These are phyloP conservation scores for Beta macrorhiza DNA, from an alignment of 179 eudicot species.

Conservation along the genomic window DNA sequence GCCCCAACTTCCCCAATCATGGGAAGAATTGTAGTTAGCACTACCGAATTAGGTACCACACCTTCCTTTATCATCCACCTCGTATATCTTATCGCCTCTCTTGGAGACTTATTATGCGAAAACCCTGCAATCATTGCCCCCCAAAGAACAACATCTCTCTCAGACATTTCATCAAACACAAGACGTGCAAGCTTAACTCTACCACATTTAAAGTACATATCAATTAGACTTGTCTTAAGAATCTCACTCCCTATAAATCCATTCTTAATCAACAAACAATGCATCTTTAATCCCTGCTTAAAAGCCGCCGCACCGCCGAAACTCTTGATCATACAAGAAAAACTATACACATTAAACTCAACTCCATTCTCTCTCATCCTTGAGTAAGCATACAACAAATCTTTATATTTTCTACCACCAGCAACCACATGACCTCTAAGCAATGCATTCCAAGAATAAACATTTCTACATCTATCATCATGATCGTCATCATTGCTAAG, in stretches of 20 bases:
- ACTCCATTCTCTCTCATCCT: conserved; percentile 75
- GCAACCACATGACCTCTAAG: conserved; percentile 76
- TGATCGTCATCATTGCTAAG: conserved; percentile 43
- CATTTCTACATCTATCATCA: conserved; percentile 24
- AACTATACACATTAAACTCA: conserved; percentile 70
- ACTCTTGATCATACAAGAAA: conserved; percentile 85
- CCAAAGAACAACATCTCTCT: conserved; percentile 81
- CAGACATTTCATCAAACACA: conserved; percentile 63
- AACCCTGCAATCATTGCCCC: conserved; percentile 87
- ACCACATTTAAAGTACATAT: conserved; percentile 87
- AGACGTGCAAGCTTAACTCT: conserved; percentile 60
- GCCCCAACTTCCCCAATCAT: conserved; percentile 63
- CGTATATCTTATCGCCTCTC: conserved; percentile 51
- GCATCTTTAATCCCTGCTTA: conserved; percentile 62
- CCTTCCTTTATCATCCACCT: conserved; percentile 70
- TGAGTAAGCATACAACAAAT: conserved; percentile 38
- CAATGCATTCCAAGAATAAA: conserved; percentile 91
- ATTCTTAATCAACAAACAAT: conserved; percentile 72
- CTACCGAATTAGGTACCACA: conserved; percentile 58
- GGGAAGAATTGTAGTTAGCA: conserved; percentile 66
- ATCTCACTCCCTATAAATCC: conserved; percentile 55
- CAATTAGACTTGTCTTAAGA: conserved; percentile 67
- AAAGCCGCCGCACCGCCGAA: conserved; percentile 65
- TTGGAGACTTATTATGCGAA: conserved; percentile 59
- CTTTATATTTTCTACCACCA: conserved; percentile 51